Conservation (phyloP, 805 yeast genomes). For the Candida incommunis region DNA sequence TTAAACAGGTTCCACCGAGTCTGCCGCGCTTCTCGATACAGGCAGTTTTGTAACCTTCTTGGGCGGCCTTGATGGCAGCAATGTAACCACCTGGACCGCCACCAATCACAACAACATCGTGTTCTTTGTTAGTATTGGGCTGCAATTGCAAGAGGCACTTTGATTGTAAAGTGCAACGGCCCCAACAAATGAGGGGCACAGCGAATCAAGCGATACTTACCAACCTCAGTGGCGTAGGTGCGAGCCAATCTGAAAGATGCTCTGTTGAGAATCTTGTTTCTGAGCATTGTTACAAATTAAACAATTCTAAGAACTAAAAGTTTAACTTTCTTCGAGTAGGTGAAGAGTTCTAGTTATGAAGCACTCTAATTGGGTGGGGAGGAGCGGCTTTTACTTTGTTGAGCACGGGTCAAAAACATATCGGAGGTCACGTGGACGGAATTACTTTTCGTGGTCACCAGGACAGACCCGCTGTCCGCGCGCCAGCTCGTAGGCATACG, state of each 20-base stretch:
- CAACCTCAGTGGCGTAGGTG: neutral
- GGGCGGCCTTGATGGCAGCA: constrained; percentile 98
- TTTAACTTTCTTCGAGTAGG: too few relatives aligned
- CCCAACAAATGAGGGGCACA: neutral
- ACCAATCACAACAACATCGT: constrained; percentile 90
- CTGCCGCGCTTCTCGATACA: constrained; percentile 95
- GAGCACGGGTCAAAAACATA: neutral
- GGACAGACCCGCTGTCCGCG: too few relatives aligned
- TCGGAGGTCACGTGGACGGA: neutral
- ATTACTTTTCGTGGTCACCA: too few relatives aligned
- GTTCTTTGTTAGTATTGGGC: constrained; percentile 31
- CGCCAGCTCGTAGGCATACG: too few relatives aligned
- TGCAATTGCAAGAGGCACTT: too few relatives aligned
- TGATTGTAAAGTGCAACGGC: too few relatives aligned
- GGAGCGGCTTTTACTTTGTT: neutral
- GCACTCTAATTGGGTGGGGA: neutral
- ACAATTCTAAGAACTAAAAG: too few relatives aligned
- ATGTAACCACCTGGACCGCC: constrained; percentile 99
- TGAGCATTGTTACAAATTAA: too few relatives aligned
- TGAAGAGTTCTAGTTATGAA: too few relatives aligned
- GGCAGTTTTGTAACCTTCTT: constrained; percentile 85
- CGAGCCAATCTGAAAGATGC: neutral
- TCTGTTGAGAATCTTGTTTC: neutral
- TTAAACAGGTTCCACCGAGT: constrained; percentile 96
- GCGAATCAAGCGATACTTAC: neutral